These are phyloP conservation scores for Xylariaceae sp. DNA, from an alignment of 2,329 filamentous ascomycete genomes.

Conservation along the genomic window DNA sequence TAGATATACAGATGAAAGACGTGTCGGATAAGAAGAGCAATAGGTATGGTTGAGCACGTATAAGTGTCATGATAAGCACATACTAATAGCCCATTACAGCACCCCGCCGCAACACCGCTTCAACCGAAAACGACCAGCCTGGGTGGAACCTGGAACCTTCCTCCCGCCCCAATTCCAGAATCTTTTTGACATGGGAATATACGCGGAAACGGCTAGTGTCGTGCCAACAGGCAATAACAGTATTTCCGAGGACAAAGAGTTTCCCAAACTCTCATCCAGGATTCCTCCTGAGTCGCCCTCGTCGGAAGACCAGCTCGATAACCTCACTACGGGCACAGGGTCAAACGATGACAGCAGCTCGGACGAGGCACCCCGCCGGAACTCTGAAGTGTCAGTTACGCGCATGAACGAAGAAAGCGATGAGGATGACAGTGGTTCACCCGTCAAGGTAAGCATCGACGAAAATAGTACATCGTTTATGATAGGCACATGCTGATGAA, in stretches of 20 bases:
- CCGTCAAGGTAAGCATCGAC: constrained; percentile 32
- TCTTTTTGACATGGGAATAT: constrained; percentile 72
- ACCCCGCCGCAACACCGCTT: constrained; percentile 35
- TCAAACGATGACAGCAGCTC: constrained; percentile 51
- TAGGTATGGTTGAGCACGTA: constrained; percentile 25
- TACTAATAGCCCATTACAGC: constrained; percentile 33
- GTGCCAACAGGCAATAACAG: constrained; percentile 67
- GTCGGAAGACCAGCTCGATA: constrained; percentile 44
- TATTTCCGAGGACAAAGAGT: constrained; percentile 53
- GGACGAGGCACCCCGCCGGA: constrained; percentile 40
- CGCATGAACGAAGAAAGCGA: constrained; percentile 57
- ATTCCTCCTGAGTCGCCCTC: constrained; percentile 38
- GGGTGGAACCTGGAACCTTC: constrained; percentile 47
- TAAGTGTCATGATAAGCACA: neutral
- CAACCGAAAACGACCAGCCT: constrained; percentile 48
- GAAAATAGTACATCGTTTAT: neutral
- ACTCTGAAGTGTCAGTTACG: constrained; percentile 36
- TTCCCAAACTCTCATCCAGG: constrained; percentile 48
- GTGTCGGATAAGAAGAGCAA: constrained; percentile 36
- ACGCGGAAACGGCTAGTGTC: constrained; percentile 49
- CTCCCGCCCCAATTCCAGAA: constrained; percentile 61
- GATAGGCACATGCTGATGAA: constrained; percentile 16
- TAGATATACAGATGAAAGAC: constrained; percentile 83
- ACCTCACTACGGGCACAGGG: constrained; percentile 43
- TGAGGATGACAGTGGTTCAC: constrained; percentile 40